Base-by-base conservation (phyloP, 805 yeast genomes). In the Candida maesae region DNA sequence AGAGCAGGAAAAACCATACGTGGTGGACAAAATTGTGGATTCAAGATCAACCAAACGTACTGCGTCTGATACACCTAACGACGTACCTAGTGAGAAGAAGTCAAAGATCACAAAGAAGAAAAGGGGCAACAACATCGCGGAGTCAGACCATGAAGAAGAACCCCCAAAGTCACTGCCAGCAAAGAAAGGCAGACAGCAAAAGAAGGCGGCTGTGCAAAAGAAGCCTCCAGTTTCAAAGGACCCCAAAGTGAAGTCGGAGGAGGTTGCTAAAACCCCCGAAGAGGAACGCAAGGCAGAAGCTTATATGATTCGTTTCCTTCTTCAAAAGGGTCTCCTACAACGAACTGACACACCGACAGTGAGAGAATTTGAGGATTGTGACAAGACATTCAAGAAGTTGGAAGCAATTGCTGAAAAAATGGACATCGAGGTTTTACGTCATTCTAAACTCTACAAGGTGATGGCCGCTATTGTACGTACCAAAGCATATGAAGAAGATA, bases 401-500 rank as follows among this genome's bases (percentile, higher is more conserved):
- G 69, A 64, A 18, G 68, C 66, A 14, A 69, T 72, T 43, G 66
- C 73, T 1, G 39, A 47, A 9, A 28, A 50, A 3, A 65, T 74
- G 26, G 63, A 54, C 21, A 55, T 61, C 16, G 69, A 67, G 13
- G 52, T 73, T 16, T 60, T 75, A 43, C 63, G 60, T 36, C 56
- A 58, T 17, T 71, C 79, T 13, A 75, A 73, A 49, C 60, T 75
- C 38, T 78, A 74, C 51, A 75, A 75, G 53, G 79, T 75, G 1
- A 53, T 75, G 44, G 72, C 69, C 52, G 74, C 76, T 41, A 71
- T 75, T 16, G 44, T 66, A 37, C 66, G 65, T 42, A 64, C 66
- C 44, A 61, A 60, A 20, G 60, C 59, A 26, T 60, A 73, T 46
- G 69, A 63, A 44, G 65, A 68, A 44, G 64, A 68, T 12, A 67